Evolutionary conservation across 78 protist species (phyloP).

Genomic region (Parvularia atlantis): DNA sequence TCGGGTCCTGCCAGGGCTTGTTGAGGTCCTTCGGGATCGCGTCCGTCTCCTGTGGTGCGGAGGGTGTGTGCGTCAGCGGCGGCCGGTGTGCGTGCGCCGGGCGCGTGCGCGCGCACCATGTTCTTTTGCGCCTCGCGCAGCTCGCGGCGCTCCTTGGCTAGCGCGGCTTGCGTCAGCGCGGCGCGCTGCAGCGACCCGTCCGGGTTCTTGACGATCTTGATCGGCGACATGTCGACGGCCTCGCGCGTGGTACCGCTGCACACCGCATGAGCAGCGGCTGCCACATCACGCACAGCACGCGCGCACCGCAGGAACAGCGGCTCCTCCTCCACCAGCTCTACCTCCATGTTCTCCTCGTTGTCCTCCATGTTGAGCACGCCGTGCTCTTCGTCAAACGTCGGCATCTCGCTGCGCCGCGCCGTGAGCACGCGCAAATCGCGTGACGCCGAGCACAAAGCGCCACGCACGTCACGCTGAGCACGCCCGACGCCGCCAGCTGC

Average conservation of each 20-base stretch:
- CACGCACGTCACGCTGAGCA: conserved; percentile 9
- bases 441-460: too few species aligned
- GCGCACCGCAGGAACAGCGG: conserved; percentile 84
- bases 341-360: conserved; percentile 73
- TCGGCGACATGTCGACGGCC: conserved; percentile 62
- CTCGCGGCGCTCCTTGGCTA: conserved; percentile 84
- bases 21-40: conserved; percentile 57
- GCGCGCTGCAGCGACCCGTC: conserved; percentile 90
- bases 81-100: neutral
- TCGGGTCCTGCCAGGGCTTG: conserved; percentile 76
- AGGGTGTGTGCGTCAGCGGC: neutral
- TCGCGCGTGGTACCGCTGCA: conserved; percentile 39
- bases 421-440: too few species aligned
- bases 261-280: too few species aligned
- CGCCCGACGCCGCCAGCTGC: conserved; percentile 79
- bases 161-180: conserved; percentile 64
- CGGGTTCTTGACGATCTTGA: conserved; percentile 85
- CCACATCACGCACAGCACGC: too few species aligned
- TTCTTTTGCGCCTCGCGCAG: conserved; percentile 56
- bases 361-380: conserved; percentile 16
- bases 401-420: too few species aligned
- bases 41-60: conserved; percentile 29
- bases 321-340: conserved; percentile 81
- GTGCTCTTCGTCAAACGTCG: too few species aligned
- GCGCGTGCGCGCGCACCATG: conserved; percentile 7